These are phyloP conservation scores for Pilaira anomala DNA, from an alignment of 192 early-diverging fungal species.

Conservation along the genomic window DNA sequence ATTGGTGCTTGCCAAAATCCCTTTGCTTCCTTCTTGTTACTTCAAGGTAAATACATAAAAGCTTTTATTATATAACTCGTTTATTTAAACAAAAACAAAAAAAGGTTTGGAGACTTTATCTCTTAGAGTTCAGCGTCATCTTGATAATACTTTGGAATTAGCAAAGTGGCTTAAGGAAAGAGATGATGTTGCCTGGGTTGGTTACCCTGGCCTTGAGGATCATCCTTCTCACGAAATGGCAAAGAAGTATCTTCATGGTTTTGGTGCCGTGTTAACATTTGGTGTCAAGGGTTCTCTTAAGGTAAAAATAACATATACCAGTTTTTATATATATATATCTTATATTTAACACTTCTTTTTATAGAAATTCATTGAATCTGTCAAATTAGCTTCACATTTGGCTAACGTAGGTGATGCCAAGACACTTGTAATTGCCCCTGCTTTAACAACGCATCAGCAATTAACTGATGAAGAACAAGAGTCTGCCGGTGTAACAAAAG, in stretches of 20 bases:
- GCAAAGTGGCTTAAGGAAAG: slow-evolving; percentile 76
- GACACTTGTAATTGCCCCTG: slow-evolving; percentile 84
- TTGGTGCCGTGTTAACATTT: slow-evolving; percentile 85
- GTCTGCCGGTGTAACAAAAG: slow-evolving; percentile 73
- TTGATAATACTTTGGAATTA: slow-evolving; percentile 73
- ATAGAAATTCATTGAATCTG: slow-evolving; percentile 65
- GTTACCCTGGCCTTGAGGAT: slow-evolving; percentile 78
- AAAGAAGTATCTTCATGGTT: slow-evolving; percentile 83
- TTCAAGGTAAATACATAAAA: slow-evolving; percentile 53
- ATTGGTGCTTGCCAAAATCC: slow-evolving; percentile 83
- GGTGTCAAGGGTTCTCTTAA: slow-evolving; percentile 52
- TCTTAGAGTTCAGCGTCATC: slow-evolving; percentile 83
- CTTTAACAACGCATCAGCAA: slow-evolving; percentile 87
- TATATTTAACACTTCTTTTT: background rate
- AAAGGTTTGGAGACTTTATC: slow-evolving; percentile 82
- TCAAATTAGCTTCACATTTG: slow-evolving; percentile 84
- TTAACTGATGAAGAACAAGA: slow-evolving; percentile 77
- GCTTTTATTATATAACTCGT: background rate
- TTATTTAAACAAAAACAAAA: background rate
- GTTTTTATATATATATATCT: background rate
- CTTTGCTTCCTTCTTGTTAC: slow-evolving; percentile 81
- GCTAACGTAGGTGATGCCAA: slow-evolving; percentile 95
- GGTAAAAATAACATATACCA: background rate
- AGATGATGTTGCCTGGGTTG: slow-evolving; percentile 79
- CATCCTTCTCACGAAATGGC: slow-evolving; percentile 80